phyloP scores from a whole-genome alignment of 768 basidiomycete species.

The Russula sp. region DNA sequence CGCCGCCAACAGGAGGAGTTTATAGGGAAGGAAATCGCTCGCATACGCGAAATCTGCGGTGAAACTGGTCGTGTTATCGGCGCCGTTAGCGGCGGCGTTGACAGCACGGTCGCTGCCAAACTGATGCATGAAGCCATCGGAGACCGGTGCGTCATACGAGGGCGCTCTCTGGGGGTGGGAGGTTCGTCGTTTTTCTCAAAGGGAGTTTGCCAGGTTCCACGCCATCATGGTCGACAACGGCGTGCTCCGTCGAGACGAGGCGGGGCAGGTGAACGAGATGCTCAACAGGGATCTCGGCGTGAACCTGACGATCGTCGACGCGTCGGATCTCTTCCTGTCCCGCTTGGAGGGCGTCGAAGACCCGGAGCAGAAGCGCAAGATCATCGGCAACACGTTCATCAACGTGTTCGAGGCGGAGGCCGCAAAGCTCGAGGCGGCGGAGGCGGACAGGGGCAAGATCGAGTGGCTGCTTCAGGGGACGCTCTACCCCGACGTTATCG shows the following conservation, averaged over 20 bases:
- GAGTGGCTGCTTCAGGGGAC: conserved; percentile 98
- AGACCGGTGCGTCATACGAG: conserved; percentile 55
- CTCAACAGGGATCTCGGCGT: conserved; percentile 90
- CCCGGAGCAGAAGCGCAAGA: conserved; percentile 94
- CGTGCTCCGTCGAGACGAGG: conserved; percentile 89
- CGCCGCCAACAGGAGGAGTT: conserved; percentile 71
- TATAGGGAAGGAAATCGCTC: conserved; percentile 91
- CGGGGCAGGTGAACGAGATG: conserved; percentile 86
- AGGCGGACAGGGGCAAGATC: conserved; percentile 80
- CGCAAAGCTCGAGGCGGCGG: conserved; percentile 74
- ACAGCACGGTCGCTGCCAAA: conserved; percentile 97
- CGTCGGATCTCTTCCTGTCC: conserved; percentile 87
- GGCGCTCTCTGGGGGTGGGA: background rate
- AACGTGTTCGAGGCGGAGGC: conserved; percentile 97
- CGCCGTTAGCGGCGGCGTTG: conserved; percentile 95
- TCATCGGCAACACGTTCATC: conserved; percentile 99
- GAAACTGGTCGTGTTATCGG: conserved; percentile 94
- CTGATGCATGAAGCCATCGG: conserved; percentile 99
- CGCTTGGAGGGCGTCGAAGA: conserved; percentile 90
- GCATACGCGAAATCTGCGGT: conserved; percentile 93
- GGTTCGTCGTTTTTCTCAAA: conserved; percentile 6
- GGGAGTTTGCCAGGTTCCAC: conserved; percentile 68
- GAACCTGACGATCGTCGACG: conserved; percentile 93
- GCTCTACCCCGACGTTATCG: conserved; percentile 97
- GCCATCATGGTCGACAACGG: conserved; percentile 99